These are phyloP conservation scores for Blastobotrys peoriensis DNA, from an alignment of 805 yeast genomes.

Conservation along the genomic window DNA sequence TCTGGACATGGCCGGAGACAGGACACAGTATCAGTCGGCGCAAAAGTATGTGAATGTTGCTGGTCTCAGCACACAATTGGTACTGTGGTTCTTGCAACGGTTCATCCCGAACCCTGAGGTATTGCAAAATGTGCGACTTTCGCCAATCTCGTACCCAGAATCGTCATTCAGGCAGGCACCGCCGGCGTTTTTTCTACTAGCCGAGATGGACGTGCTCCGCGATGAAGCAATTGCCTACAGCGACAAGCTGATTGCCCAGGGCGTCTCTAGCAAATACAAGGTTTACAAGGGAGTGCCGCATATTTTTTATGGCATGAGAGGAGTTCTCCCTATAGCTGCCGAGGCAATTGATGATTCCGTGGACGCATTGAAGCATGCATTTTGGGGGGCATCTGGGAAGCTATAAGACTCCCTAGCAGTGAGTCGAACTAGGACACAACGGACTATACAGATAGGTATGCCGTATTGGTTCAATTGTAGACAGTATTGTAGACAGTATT, in stretches of 20 bases:
- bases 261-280: slow-evolving; percentile 18
- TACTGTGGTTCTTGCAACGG: slow-evolving; percentile 40
- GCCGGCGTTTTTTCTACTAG: slow-evolving; percentile 39
- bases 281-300: slow-evolving; percentile 42
- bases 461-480: too few species aligned
- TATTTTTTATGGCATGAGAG: slow-evolving; percentile 44
- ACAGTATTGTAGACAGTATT: too few species aligned
- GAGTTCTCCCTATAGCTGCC: slow-evolving; percentile 19
- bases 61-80: slow-evolving; percentile 40
- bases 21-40: slow-evolving; percentile 35
- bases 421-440: too few species aligned
- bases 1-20: slow-evolving; percentile 25
- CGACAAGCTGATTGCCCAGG: slow-evolving; percentile 34
- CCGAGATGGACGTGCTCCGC: slow-evolving; percentile 37
- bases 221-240: slow-evolving; percentile 43
- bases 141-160: slow-evolving; percentile 38
- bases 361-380: not conserved
- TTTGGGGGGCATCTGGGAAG: not conserved
- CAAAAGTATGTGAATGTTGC: slow-evolving; percentile 25
- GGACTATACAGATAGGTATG: too few species aligned
- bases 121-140: slow-evolving; percentile 32
- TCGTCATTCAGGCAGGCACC: slow-evolving; percentile 36
- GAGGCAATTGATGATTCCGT: not conserved
- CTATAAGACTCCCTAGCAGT: too few species aligned
- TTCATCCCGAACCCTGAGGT: slow-evolving; percentile 35